Percentiles rank a stretch among this genome's conserved stretches.
Evolutionary conservation across 2,329 filamentous ascomycete genomes (phyloP).

Genomic region (Beauveria sp.): DNA sequence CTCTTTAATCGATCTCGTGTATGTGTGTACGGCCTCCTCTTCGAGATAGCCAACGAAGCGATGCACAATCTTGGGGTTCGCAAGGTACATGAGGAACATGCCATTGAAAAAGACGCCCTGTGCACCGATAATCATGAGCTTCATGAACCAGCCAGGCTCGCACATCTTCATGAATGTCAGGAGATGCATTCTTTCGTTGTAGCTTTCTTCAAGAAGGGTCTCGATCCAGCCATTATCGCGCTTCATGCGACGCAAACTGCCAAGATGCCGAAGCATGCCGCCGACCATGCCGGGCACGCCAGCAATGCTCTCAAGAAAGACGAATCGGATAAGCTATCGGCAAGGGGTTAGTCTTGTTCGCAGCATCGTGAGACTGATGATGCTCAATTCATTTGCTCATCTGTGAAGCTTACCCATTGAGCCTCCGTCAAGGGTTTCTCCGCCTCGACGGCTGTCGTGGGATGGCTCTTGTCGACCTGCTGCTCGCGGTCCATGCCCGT

Average conservation of each 20-base stretch:
- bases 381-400: background rate
- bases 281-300: conserved; percentile 96
- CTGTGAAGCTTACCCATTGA: conserved; percentile 59
- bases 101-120: conserved; percentile 97
- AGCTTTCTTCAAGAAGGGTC: conserved; percentile 80
- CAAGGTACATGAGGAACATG: conserved; percentile 80
- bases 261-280: conserved; percentile 85
- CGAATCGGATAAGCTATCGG: conserved; percentile 63
- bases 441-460: conserved; percentile 46
- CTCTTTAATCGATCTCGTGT: conserved; percentile 81
- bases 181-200: conserved; percentile 91
- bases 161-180: conserved; percentile 90
- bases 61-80: conserved; percentile 82
- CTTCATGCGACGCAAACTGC: conserved; percentile 76
- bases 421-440: conserved; percentile 65
- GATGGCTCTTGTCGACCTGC: conserved; percentile 50
- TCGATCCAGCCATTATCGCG: conserved; percentile 97
- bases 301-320: conserved; percentile 92
- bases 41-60: conserved; percentile 96
- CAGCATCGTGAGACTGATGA: background rate
- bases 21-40: conserved; percentile 94
- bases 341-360: background rate
- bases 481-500: conserved; percentile 71
- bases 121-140: conserved; percentile 80
- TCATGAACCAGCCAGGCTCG: conserved; percentile 72